Base-by-base conservation (phyloP, 768 basidiomycete genomes). In the Russula sp. region DNA sequence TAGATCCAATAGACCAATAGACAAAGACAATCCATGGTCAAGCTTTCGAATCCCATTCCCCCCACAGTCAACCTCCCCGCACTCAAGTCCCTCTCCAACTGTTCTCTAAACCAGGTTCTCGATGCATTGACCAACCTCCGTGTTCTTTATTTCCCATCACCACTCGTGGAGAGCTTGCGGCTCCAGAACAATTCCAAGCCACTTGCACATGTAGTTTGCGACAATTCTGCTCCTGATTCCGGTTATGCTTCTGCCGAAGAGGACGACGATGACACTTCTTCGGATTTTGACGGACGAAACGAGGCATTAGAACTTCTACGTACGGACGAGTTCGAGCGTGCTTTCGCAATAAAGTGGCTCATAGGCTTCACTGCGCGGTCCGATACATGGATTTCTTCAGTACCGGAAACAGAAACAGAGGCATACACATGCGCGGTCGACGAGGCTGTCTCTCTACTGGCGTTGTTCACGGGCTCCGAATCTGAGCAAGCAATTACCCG, bases 341-440 rank as follows among this genome's bases (percentile, higher is more conserved):
- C 79, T 14, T 88, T 80, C 62, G 79, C 85, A n/a, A 80, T 91
- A 61, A 83, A 78, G 70, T 94, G 92, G 91, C 71, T 90, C 13
- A 90, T 86, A 11, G 84, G 84, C 20, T 80, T 93, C 66, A 79
- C 89, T 54, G 77, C 82, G 52, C 82, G 84, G 20, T 83, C 83
- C 3, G 84, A 84, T 62, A 59, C 68, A 3, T 90, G 87, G 85
- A 64, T 74, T 13, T 53, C 51, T 4, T 70, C 66, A 28, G 62
- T 54, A 13, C 58, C 58, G 11, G 51, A 65, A 5, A 73, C 74
- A 5, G 81, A 84, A 34, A 71, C 72, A 18, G 75, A 78, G 22
- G 70, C 74, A 20, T 80, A 84, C 30, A 69, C 75, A 11, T 69
- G 64, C 24, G 65, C 83, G 24, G 76, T 88, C 20, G 88, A 89